phyloP scores from a whole-genome alignment of 75 land plant species.

The Cunninghamia lanceolata region DNA sequence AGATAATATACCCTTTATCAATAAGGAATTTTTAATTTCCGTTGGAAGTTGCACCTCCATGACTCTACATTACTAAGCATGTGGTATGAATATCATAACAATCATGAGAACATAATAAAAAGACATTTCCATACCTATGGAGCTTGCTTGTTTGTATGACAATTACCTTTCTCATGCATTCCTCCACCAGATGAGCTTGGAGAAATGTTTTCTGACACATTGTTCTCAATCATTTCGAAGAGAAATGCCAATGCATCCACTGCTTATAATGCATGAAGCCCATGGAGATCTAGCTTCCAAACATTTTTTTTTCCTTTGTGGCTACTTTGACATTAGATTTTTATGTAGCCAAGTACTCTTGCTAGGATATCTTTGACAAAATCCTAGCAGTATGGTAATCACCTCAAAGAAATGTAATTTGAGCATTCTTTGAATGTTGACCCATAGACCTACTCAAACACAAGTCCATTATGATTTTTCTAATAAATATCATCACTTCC shows the following conservation, averaged over 20 bases:
- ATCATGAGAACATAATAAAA: no score
- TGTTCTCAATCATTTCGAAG: constrained; percentile 45
- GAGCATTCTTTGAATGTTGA: constrained; percentile 55
- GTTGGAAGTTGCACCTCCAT: no score
- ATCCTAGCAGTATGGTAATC: constrained; percentile 63
- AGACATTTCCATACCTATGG: background rate
- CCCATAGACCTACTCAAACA: constrained; percentile 45
- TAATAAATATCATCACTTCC: constrained; percentile 63
- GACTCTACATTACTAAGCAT: no score
- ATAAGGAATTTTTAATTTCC: no score
- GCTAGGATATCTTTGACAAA: constrained; percentile 46
- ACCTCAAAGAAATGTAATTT: constrained; percentile 53
- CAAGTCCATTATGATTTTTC: constrained; percentile 48
- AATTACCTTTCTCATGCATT: background rate
- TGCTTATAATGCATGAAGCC: constrained; percentile 80
- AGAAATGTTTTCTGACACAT: constrained; percentile 14
- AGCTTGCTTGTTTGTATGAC: background rate
- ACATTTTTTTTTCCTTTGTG: constrained; percentile 29
- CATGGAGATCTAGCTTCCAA: constrained; percentile 80
- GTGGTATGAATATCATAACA: no score
- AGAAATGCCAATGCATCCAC: constrained; percentile 48
- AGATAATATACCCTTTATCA: no score
- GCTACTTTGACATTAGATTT: constrained; percentile 67
- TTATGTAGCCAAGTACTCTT: constrained; percentile 48
- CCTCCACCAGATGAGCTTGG: constrained; percentile 25